phyloP scores from a whole-genome alignment of 73 alveolate genomes.

The Paramecium sexaurelia region DNA sequence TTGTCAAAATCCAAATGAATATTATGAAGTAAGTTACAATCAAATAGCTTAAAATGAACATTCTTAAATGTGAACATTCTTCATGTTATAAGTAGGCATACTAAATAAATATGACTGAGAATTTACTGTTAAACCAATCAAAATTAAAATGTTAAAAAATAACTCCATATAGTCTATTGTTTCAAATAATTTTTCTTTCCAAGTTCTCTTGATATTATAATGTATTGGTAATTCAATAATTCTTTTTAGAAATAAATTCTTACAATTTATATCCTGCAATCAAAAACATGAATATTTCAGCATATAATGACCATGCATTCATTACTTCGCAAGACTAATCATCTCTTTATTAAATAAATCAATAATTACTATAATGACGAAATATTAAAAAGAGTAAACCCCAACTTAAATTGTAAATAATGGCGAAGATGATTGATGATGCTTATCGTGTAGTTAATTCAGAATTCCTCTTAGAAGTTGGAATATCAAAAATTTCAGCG shows the following conservation, averaged over 20 bases:
- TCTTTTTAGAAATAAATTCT: neutral
- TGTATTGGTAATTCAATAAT: neutral
- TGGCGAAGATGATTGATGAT: neutral
- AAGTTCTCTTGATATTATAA: neutral
- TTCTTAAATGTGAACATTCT: slow-evolving; percentile 1
- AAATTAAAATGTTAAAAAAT: neutral
- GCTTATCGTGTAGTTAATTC: neutral
- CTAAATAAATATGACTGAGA: neutral
- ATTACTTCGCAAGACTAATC: neutral
- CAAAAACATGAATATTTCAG: neutral
- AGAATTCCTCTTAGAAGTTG: neutral
- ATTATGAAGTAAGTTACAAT: neutral
- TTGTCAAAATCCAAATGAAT: neutral
- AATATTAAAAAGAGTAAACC: neutral
- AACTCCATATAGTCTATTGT: neutral
- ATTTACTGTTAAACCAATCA: slow-evolving; percentile 24
- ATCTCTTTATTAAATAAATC: neutral
- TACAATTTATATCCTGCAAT: neutral
- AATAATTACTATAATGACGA: neutral
- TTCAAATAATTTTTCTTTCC: neutral
- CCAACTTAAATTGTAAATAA: slow-evolving; percentile 5
- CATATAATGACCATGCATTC: neutral
- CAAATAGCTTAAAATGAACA: neutral
- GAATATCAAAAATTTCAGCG: neutral
- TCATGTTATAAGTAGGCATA: slow-evolving; percentile 37